Conservation (phyloP, 129 eudicot genomes). For the Artemisia tridentata region DNA sequence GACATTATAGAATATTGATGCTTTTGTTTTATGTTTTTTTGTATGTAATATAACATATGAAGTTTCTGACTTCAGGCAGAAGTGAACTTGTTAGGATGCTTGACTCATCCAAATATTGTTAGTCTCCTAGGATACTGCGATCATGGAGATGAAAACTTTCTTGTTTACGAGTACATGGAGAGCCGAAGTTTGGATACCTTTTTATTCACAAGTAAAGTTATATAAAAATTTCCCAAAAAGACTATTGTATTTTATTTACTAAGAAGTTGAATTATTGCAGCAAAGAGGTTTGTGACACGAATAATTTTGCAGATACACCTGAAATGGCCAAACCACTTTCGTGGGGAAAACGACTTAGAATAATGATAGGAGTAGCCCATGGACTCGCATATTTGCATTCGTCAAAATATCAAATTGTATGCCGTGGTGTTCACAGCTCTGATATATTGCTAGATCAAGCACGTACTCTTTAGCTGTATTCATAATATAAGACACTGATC, state of each 20-base stretch:
- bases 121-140: constrained; percentile 35
- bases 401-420: constrained; percentile 1
- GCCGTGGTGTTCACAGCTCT: constrained; percentile 20
- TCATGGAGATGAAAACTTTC: constrained; percentile 20
- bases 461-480: background rate
- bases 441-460: constrained; percentile 28
- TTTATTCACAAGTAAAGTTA: constrained; percentile 18
- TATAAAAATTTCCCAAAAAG: background rate
- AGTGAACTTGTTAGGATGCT: constrained; percentile 9
- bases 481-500: background rate
- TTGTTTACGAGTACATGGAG: constrained; percentile 38
- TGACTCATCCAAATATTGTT: constrained; percentile 29
- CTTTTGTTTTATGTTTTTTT: too few species aligned
- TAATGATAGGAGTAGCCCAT: constrained; percentile 31
- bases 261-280: background rate
- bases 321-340: constrained; percentile 12
- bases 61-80: constrained; percentile 27
- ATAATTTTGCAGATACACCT: constrained; percentile 13
- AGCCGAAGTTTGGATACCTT: constrained; percentile 19
- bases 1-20: too few species aligned
- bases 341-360: constrained; percentile 25
- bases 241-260: background rate
- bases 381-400: constrained; percentile 27
- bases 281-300: background rate
- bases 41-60: background rate